Evolutionary conservation across 345 rosid genomes (phyloP).

Genomic region (Clarkia xantiana): DNA sequence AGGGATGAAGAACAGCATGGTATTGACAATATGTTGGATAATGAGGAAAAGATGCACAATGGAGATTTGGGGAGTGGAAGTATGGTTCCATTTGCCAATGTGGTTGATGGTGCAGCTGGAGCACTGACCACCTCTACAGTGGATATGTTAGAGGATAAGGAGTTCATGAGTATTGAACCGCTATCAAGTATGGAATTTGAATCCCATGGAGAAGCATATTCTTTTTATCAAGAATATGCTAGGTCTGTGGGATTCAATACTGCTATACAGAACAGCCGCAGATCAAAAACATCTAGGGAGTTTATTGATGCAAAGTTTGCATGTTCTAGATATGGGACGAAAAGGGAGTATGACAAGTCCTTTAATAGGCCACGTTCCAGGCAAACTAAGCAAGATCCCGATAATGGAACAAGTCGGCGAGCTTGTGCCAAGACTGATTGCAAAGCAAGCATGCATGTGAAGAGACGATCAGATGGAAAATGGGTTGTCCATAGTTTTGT

Average conservation of each 20-base stretch:
- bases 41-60: constrained; percentile 28
- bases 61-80: constrained; percentile 19
- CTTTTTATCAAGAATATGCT: constrained; percentile 56
- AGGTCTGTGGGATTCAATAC: constrained; percentile 49
- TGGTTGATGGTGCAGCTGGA: constrained; percentile 15
- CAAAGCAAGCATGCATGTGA: constrained; percentile 65
- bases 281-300: constrained; percentile 46
- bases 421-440: constrained; percentile 48
- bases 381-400: constrained; percentile 39
- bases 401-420: constrained; percentile 38
- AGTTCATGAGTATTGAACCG: constrained; percentile 35
- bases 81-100: constrained; percentile 19
- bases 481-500: constrained; percentile 48
- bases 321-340: constrained; percentile 51
- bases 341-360: constrained; percentile 43
- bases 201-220: constrained; percentile 44
- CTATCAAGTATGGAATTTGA: constrained; percentile 52
- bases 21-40: constrained; percentile 22
- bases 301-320: constrained; percentile 59
- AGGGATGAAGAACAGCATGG: constrained; percentile 31
- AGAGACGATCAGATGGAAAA: constrained; percentile 46
- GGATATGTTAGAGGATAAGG: constrained; percentile 21
- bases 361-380: constrained; percentile 40
- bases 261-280: constrained; percentile 49
- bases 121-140: constrained; percentile 14